Evolutionary conservation across 2,329 filamentous ascomycete genomes (phyloP).

Genomic region (Uncinocarpus reesii): DNA sequence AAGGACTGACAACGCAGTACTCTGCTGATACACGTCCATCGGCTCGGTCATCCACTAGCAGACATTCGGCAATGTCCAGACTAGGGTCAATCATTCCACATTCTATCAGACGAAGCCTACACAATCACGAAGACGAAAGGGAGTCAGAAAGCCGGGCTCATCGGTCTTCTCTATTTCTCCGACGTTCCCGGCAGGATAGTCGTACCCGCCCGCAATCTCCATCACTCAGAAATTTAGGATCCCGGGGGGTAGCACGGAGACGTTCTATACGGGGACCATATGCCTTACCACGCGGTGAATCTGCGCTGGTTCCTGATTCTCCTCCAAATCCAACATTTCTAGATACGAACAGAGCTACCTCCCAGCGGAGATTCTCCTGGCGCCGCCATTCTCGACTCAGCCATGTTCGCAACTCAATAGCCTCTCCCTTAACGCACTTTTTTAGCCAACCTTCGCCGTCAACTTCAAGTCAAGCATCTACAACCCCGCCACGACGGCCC

Average conservation of each 20-base stretch:
- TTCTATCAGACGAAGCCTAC: constrained; percentile 35
- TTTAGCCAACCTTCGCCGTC: constrained; percentile 30
- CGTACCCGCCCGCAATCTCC: constrained; percentile 31
- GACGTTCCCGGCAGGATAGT: constrained; percentile 28
- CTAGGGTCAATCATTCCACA: constrained; percentile 41
- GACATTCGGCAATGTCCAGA: constrained; percentile 40
- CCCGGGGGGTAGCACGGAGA: constrained; percentile 33
- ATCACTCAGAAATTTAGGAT: constrained; percentile 32
- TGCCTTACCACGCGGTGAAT: constrained; percentile 30
- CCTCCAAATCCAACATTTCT: constrained; percentile 22
- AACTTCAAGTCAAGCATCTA: constrained; percentile 19
- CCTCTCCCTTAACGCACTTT: constrained; percentile 36
- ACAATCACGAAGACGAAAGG: constrained; percentile 39
- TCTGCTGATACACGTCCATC: constrained; percentile 25
- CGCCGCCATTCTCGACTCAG: constrained; percentile 33
- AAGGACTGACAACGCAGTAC: constrained; percentile 24
- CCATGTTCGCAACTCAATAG: constrained; percentile 37
- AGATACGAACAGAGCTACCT: constrained; percentile 22
- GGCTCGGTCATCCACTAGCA: constrained; percentile 30
- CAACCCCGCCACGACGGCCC: constrained; percentile 24
- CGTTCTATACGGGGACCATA: constrained; percentile 33
- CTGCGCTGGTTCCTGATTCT: constrained; percentile 25
- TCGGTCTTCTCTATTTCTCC: constrained; percentile 34
- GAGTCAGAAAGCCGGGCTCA: constrained; percentile 37
- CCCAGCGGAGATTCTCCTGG: constrained; percentile 29